phyloP scores from a whole-genome alignment of 805 yeast genomes.

The Candida sonorensis region DNA sequence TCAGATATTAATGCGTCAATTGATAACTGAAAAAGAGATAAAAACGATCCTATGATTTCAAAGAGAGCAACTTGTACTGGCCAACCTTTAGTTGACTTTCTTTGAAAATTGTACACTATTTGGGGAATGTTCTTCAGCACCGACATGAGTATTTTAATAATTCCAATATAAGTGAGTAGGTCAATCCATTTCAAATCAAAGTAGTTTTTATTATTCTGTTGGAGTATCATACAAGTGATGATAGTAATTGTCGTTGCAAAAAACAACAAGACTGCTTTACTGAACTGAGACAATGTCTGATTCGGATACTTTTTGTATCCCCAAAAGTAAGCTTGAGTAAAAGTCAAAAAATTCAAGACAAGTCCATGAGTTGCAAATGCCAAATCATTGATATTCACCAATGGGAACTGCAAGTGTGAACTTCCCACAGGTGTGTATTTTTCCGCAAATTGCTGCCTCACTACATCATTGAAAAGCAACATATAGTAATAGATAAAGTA shows the following conservation, averaged over 20 bases:
- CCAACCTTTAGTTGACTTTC: slow-evolving; percentile 22
- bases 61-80: slow-evolving; percentile 18
- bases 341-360: slow-evolving; percentile 7
- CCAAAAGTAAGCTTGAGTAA: slow-evolving; percentile 18
- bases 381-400: slow-evolving; percentile 16
- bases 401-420: slow-evolving; percentile 5
- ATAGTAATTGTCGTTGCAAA: neutral
- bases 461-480: slow-evolving; percentile 10
- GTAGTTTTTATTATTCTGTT: slow-evolving; percentile 2
- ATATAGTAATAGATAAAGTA: slow-evolving; percentile 14
- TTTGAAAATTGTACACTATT: slow-evolving; percentile 12
- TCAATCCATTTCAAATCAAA: slow-evolving; percentile 15
- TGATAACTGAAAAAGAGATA: slow-evolving; percentile 14
- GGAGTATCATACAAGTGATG: neutral
- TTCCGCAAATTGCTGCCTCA: slow-evolving; percentile 13
- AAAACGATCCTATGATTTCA: slow-evolving; percentile 14
- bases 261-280: neutral
- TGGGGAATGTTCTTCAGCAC: slow-evolving; percentile 19
- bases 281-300: slow-evolving; percentile 9
- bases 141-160: slow-evolving; percentile 14
- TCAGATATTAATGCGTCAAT: slow-evolving; percentile 11
- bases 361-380: slow-evolving; percentile 16
- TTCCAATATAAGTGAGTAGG: slow-evolving; percentile 14
- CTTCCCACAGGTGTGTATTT: slow-evolving; percentile 7
- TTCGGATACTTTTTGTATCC: slow-evolving; percentile 12